These are phyloP conservation scores for Monosporascus sp. DNA, from an alignment of 2,329 filamentous ascomycete genomes.

Conservation along the genomic window DNA sequence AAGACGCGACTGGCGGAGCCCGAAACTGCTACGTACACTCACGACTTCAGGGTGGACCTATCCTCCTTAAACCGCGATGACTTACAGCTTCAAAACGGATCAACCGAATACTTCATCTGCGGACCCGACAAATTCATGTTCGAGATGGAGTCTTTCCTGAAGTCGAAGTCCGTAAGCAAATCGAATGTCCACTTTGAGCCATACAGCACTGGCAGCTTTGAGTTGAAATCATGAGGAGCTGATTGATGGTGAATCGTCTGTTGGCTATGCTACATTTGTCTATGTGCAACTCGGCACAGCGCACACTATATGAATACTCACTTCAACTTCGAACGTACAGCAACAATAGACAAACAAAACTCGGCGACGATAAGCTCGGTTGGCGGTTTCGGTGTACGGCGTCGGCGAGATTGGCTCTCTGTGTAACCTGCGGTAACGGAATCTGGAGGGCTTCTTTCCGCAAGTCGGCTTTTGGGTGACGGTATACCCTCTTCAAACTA, in stretches of 20 bases:
- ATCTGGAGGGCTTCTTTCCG: too few relatives aligned
- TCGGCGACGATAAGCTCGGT: not conserved
- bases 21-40: constrained; percentile 41
- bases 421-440: not conserved
- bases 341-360: not conserved
- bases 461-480: too few relatives aligned
- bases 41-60: constrained; percentile 42
- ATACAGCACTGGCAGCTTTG: constrained; percentile 40
- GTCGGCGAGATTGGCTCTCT: not conserved
- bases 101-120: constrained; percentile 49
- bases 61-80: constrained; percentile 37
- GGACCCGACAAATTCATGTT: constrained; percentile 51
- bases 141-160: constrained; percentile 40
- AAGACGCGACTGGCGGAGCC: constrained; percentile 40
- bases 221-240: constrained; percentile 16
- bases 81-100: constrained; percentile 38
- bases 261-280: not conserved
- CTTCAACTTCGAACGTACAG: too few relatives aligned
- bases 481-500: not conserved
- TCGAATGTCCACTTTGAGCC: constrained; percentile 39
- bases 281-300: not conserved
- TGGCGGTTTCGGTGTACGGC: not conserved
- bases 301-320: too few relatives aligned
- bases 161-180: constrained; percentile 31
- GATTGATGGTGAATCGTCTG: not conserved